A percentile compares a stretch with the other conserved stretches of the same genome.
These are phyloP conservation scores for Diophrys appendiculata DNA, from an alignment of 73 alveolate species.

Conservation along the genomic window DNA sequence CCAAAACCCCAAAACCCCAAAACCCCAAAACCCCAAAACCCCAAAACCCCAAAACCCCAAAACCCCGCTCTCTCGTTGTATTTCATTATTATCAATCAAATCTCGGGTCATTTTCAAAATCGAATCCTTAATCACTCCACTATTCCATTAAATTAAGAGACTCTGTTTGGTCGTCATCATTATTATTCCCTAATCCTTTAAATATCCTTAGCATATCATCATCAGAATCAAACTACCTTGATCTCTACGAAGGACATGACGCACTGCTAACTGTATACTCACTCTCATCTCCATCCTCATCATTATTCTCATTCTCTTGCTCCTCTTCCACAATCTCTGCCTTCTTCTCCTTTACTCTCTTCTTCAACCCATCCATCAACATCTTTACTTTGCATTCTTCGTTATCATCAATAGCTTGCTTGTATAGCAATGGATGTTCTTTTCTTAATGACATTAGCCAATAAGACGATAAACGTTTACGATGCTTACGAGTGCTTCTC, in stretches of 20 bases:
- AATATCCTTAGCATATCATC: not conserved
- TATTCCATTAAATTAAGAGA: no score
- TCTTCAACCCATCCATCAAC: no score
- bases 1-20: no score
- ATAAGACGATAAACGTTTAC: constrained; percentile 63
- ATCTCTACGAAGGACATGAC: not conserved
- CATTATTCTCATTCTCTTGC: not conserved
- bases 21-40: no score
- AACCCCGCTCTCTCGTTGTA: no score
- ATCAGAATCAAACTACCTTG: not conserved
- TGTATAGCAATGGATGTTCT: constrained; percentile 34
- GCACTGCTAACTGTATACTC: not conserved
- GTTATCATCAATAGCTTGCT: constrained; percentile 63
- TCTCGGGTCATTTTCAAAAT: no score
- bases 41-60: no score
- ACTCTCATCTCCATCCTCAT: not conserved
- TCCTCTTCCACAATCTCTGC: no score
- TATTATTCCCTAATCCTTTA: not conserved
- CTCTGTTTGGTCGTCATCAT: not conserved
- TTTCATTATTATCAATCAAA: no score
- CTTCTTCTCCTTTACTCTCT: no score
- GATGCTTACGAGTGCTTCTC: constrained; percentile 58
- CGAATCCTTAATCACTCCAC: no score
- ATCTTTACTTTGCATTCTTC: constrained; percentile 62
- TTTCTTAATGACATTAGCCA: constrained; percentile 48